phyloP scores from a whole-genome alignment of 257 asterid genomes.

The Solanum dulcamara region DNA sequence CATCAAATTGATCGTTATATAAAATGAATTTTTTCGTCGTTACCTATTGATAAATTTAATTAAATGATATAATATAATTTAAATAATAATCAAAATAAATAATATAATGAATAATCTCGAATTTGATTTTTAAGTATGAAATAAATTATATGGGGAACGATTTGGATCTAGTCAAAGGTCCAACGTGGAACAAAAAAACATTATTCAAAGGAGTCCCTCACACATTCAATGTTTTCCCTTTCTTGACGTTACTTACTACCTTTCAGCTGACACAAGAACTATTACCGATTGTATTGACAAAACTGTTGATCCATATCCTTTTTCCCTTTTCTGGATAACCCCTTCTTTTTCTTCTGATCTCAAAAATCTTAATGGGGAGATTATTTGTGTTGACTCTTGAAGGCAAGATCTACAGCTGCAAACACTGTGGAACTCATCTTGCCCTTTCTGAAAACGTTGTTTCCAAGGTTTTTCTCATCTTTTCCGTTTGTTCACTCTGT shows the following conservation, averaged over 20 bases:
- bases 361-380: slow-evolving; percentile 6
- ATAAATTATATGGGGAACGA: too few species aligned
- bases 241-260: neutral
- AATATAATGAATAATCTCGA: too few species aligned
- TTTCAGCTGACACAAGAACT: neutral
- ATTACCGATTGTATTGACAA: neutral
- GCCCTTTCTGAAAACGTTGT: slow-evolving; percentile 6
- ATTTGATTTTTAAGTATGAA: too few species aligned
- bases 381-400: slow-evolving; percentile 8
- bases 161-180: too few species aligned
- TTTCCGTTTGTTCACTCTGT: neutral
- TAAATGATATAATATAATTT: too few species aligned
- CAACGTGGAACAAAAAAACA: too few species aligned
- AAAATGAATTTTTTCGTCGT: too few species aligned
- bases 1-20: too few species aligned
- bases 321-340: neutral
- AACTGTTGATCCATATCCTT: neutral
- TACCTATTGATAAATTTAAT: too few species aligned
- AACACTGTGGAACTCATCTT: slow-evolving; percentile 13
- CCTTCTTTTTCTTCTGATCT: neutral
- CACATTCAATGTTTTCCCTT: neutral
- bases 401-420: slow-evolving; percentile 10
- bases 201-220: neutral
- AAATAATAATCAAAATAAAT: too few species aligned
- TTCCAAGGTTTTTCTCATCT: slow-evolving; percentile 2